Base-by-base conservation (phyloP, 108 stramenopile species). In the Mayamaea pseudoterrestris region DNA sequence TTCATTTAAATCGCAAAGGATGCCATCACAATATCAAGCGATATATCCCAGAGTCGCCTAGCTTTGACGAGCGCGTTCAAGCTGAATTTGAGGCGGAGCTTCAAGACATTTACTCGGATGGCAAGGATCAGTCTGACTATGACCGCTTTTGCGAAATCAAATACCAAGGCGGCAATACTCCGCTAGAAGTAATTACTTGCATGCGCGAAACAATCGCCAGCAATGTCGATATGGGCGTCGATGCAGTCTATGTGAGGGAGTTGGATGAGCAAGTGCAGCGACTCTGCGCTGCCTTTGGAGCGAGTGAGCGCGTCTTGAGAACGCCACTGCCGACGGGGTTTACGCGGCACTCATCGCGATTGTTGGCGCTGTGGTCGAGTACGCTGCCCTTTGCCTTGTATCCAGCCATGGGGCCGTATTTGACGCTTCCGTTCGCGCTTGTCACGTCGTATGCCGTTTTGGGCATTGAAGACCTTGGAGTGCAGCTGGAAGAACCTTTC, bases 401-500 rank as follows among this genome's bases (percentile, higher is more conserved):
- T 62, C 66, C 65, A 23, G 50, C 70, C 12, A 65, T 78, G n/a
- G n/a, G n/a, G n/a, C n/a, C n/a, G n/a, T n/a, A n/a, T n/a, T 41
- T 41, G 16, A 41, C 40, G 12, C 13, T 41, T 5, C 40, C 40
- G 18, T 41, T 41, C 21, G 40, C 40, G 40, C 40, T 41, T 2
- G 54, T 81, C 26, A 50, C 73, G 21, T 69, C 71, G 17, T 36
- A 80, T 6, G 73, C 80, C 31, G 54, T 90, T 13, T 76, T 90
- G 44, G 83, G 89, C 28, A 85, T 90, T 48, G 89, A 90, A 58
- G 89, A 90, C 54, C 60, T 90, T 27, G 80, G 74, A 0, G 73
- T 74, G 14, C 81, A 83, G 36, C 39, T 91, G 44, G 90, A 91
- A 55, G 84, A 91, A 53, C 90, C 90, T 1, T 87, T 91, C 45